Evolutionary conservation across 163 green algal genomes (phyloP), one percentile per base, ranked within the genome.

Genomic region (Prototheca cutis): DNA sequence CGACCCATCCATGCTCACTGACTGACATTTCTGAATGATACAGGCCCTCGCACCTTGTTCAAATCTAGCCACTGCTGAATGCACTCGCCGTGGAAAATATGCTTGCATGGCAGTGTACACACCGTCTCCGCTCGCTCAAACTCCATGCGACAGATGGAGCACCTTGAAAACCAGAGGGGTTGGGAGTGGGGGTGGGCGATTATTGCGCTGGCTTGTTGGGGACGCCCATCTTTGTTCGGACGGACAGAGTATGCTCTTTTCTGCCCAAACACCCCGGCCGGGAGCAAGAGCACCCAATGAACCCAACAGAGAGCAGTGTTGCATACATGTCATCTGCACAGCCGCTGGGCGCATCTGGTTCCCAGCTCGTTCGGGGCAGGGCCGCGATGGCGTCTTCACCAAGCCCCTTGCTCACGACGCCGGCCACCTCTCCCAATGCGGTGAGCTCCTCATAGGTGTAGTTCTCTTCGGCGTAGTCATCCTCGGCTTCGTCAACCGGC

Each of bases 341-440:
- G n/a, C n/a, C n/a, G n/a, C n/a, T n/a, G n/a, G n/a, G n/a, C n/a
- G n/a, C n/a, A n/a, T n/a, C n/a, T n/a, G n/a, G n/a, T n/a, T n/a
- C n/a, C n/a, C 42, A 51, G 0, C 24, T 17, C n/a, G 33, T 10
- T 32, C 21, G 4, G 24, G 48, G 48, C 24, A 54, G 48, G 8
- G 48, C 21, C 6, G 48, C 48, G 24, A 54, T 17, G 23, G 21
- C 48, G 6, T 54, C 23, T 1, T 23, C 48, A 32, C 8, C 18
- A 6, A 54, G 48, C 4, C 48, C 48, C 5, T 19, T 18, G 24
- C 23, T 54, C n/a, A 54, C 23, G 24, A 25, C 21, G n/a, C 48
- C 48, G 4, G 48, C 48, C n/a, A 54, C 48, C 48, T 54, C 48
- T 17, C 48, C 48, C n/a, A 54, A 25, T 19, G 24, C 48, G 8